These are phyloP conservation scores for Spergularia marina DNA, from an alignment of 148 eudicot species.

Conservation along the genomic window DNA sequence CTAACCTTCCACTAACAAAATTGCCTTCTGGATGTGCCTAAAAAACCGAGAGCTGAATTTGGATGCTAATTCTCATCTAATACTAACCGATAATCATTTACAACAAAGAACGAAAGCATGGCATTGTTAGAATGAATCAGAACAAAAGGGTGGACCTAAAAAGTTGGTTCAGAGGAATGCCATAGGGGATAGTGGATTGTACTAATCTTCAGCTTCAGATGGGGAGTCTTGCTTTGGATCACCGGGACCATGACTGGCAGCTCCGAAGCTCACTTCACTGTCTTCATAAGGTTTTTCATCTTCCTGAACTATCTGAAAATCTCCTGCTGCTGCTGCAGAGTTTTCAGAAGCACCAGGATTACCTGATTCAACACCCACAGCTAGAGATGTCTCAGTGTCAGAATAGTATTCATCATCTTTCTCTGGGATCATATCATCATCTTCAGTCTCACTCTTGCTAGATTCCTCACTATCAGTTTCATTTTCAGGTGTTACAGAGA, in stretches of 20 bases:
- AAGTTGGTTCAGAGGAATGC: not conserved
- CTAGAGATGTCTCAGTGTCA: constrained; percentile 28
- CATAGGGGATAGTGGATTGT: constrained; percentile 12
- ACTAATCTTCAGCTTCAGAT: constrained; percentile 13
- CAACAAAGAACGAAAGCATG: constrained; percentile 7
- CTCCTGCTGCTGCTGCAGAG: constrained; percentile 14
- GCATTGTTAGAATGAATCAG: not conserved
- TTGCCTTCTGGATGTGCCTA: constrained; percentile 2
- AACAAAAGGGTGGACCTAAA: not conserved
- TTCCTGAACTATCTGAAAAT: constrained; percentile 26
- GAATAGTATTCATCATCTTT: constrained; percentile 30
- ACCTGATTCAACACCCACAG: constrained; percentile 22
- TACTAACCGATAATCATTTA: constrained; percentile 11
- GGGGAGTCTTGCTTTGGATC: constrained; percentile 20
- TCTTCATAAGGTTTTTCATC: constrained; percentile 24
- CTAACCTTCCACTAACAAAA: constrained; percentile 17
- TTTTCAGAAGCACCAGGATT: constrained; percentile 3
- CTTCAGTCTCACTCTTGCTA: constrained; percentile 32
- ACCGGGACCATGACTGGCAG: not conserved
- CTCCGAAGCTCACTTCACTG: constrained; percentile 23
- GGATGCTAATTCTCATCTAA: not conserved
- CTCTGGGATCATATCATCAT: constrained; percentile 19
- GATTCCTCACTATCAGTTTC: constrained; percentile 28
- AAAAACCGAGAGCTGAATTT: not conserved
- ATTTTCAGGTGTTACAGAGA: constrained; percentile 34